Evolutionary conservation across 176 grass and related monocot species (phyloP).

Genomic region (Poa annua): DNA sequence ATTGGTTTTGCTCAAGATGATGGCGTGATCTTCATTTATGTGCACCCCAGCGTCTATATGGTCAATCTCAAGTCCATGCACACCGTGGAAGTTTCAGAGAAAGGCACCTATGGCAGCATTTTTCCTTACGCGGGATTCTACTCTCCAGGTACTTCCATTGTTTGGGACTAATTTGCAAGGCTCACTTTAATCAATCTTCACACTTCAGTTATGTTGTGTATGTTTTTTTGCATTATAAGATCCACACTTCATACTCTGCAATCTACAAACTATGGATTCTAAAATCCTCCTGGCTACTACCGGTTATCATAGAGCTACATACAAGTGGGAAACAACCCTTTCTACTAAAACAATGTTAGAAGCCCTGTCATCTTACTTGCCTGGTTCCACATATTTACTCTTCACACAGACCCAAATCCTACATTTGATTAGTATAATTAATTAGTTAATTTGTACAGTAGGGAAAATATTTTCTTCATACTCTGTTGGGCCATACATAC

Average conservation of each 20-base stretch:
- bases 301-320: neutral
- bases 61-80: constrained; percentile 8
- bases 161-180: neutral
- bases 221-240: neutral
- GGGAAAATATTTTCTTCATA: neutral
- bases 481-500: no score
- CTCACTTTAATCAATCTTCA: neutral
- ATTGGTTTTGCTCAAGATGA: neutral
- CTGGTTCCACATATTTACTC: neutral
- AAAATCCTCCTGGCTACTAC: neutral
- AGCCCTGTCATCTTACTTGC: neutral
- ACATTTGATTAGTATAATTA: neutral
- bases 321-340: neutral
- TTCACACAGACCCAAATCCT: neutral
- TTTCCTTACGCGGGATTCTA: neutral
- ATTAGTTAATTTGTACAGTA: neutral
- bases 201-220: neutral
- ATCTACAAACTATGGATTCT: neutral
- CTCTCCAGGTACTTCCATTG: neutral
- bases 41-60: neutral
- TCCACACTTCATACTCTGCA: neutral
- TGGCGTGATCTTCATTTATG: neutral
- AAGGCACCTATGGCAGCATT: neutral
- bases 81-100: neutral
- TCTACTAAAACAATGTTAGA: neutral